Percentiles rank a stretch among this genome's conserved stretches.
These are phyloP conservation scores for Grigorovia humatica DNA, from an alignment of 805 yeast genomes.

Conservation along the genomic window DNA sequence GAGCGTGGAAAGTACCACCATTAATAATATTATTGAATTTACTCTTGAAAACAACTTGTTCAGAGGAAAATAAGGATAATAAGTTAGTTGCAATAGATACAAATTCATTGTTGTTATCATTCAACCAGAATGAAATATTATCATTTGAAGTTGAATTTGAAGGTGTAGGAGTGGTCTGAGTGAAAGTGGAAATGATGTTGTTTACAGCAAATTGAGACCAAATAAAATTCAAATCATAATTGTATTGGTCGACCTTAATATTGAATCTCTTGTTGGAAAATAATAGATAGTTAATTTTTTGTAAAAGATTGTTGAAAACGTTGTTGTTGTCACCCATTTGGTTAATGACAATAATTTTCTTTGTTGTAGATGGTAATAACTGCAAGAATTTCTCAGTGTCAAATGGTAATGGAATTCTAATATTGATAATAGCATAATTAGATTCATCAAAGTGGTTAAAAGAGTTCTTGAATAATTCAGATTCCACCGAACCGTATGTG, in stretches of 20 bases:
- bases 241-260: slow-evolving; percentile 41
- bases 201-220: slow-evolving; percentile 48
- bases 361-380: slow-evolving; percentile 47
- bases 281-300: slow-evolving; percentile 65
- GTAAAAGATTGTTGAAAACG: slow-evolving; percentile 41
- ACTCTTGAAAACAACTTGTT: slow-evolving; percentile 45
- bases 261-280: slow-evolving; percentile 33
- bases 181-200: slow-evolving; percentile 38
- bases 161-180: slow-evolving; percentile 8
- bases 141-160: slow-evolving; percentile 10
- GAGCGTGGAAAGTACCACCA: slow-evolving; percentile 71
- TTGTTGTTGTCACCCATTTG: slow-evolving; percentile 34
- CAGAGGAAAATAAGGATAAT: slow-evolving; percentile 50
- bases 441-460: slow-evolving; percentile 12
- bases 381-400: slow-evolving; percentile 48
- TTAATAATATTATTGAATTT: slow-evolving; percentile 60
- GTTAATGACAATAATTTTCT: slow-evolving; percentile 57
- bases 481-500: slow-evolving; percentile 63
- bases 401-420: slow-evolving; percentile 76
- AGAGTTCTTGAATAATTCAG: slow-evolving; percentile 38
- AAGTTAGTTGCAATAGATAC: slow-evolving; percentile 39
- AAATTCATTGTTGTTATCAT: slow-evolving; percentile 52
- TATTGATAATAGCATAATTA: slow-evolving; percentile 48
- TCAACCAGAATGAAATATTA: slow-evolving; percentile 47
- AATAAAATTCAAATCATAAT: slow-evolving; percentile 40